Evolutionary conservation across 2,329 filamentous ascomycete genomes (phyloP).

Genomic region (Talaromyces sp.): DNA sequence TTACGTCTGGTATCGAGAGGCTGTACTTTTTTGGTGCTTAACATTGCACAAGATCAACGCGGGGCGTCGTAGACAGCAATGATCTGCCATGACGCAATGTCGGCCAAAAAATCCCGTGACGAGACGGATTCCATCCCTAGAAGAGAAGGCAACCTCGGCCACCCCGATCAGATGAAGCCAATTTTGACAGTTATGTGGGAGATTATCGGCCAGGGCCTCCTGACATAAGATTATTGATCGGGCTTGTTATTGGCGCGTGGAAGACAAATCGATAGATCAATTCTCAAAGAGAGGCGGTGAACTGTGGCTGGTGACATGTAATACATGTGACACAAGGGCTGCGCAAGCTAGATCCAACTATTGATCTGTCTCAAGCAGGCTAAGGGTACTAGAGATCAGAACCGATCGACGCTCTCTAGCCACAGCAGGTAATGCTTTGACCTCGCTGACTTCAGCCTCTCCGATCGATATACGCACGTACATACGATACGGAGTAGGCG

Average conservation of each 20-base stretch:
- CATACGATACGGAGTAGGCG: background rate
- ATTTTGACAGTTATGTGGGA: background rate
- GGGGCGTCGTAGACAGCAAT: background rate
- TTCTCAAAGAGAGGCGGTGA: conserved; percentile 12
- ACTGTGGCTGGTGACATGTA: conserved; percentile 11
- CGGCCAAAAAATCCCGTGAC: background rate
- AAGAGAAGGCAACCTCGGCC: background rate
- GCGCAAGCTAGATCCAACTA: conserved; percentile 4
- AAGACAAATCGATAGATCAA: background rate
- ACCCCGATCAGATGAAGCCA: background rate
- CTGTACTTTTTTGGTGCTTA: background rate
- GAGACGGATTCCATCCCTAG: too few relatives aligned
- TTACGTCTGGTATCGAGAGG: background rate
- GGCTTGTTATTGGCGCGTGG: background rate
- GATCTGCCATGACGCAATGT: background rate
- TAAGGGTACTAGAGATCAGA: background rate
- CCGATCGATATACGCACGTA: conserved; percentile 3
- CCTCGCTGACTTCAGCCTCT: conserved; percentile 5
- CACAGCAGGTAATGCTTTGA: conserved; percentile 9
- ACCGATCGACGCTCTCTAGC: conserved; percentile 14
- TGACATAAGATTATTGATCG: background rate
- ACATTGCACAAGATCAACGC: background rate
- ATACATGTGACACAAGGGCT: background rate
- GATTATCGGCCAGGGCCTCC: background rate
- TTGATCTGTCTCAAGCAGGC: background rate